Conservation (phyloP, 768 basidiomycete species). For the Termitomyces sp. region DNA sequence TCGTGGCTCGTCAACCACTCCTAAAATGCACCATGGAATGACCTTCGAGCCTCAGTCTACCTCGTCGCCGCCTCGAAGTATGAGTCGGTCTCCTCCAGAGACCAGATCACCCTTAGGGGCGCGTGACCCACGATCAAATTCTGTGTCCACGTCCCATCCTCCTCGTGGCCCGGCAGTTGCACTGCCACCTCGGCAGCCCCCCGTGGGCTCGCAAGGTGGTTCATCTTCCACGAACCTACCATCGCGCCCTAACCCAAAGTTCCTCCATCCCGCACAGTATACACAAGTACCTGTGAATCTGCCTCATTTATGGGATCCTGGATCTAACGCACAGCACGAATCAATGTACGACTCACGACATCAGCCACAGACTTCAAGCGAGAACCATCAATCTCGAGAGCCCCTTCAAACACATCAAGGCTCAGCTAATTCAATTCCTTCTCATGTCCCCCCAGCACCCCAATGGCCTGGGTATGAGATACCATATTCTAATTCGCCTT, state of each 20-base stretch:
- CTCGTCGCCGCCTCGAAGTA: conserved; percentile 1
- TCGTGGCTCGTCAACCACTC: background rate
- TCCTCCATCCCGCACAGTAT: background rate
- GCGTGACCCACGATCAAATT: background rate
- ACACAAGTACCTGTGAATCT: background rate
- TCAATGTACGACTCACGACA: background rate
- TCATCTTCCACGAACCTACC: background rate
- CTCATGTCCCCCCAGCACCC: background rate
- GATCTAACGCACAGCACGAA: background rate
- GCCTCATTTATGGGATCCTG: background rate
- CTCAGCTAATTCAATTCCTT: background rate
- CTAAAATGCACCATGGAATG: background rate
- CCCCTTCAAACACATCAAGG: background rate
- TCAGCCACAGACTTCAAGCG: background rate
- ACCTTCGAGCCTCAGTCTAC: conserved; percentile 4
- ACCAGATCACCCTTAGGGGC: background rate
- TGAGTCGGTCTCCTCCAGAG: background rate
- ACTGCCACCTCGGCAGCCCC: conserved; percentile 1
- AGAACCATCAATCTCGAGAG: background rate
- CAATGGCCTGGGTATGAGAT: background rate
- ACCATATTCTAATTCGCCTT: background rate
- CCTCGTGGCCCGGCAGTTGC: background rate
- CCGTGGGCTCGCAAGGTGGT: background rate
- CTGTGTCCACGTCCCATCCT: background rate
- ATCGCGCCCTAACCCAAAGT: background rate